phyloP scores from a whole-genome alignment of 2,329 filamentous ascomycete species.

The Aspergillus quadricinctus region DNA sequence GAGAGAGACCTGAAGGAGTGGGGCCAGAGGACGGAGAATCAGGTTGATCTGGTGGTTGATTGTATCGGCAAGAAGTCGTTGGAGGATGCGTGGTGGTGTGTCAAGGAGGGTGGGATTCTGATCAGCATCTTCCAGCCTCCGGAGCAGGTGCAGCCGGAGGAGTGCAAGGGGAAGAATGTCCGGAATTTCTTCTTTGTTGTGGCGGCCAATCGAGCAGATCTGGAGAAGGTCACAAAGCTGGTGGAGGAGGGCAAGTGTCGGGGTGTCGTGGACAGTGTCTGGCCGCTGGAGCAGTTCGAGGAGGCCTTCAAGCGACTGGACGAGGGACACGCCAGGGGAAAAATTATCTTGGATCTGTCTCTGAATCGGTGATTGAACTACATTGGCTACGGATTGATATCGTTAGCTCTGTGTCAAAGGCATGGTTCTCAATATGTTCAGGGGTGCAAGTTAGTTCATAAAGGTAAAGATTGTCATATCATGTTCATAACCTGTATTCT shows the following conservation, averaged over 20 bases:
- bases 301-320: slow-evolving; percentile 38
- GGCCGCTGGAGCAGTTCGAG: slow-evolving; percentile 36
- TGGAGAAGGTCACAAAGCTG: slow-evolving; percentile 36
- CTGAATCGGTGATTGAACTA: slow-evolving; percentile 4
- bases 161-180: slow-evolving; percentile 21
- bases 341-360: slow-evolving; percentile 37
- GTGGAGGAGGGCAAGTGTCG: slow-evolving; percentile 36
- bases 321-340: slow-evolving; percentile 40
- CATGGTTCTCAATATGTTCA: too few relatives aligned
- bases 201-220: slow-evolving; percentile 31
- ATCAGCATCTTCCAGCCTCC: slow-evolving; percentile 41
- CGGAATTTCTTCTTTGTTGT: slow-evolving; percentile 42
- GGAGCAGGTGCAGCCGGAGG: slow-evolving; percentile 25
- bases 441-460: too few relatives aligned
- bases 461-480: too few relatives aligned
- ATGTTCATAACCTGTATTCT: too few relatives aligned
- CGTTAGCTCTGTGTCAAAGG: too few relatives aligned
- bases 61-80: slow-evolving; percentile 40
- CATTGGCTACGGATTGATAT: neutral
- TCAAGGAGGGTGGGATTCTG: slow-evolving; percentile 34
- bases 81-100: slow-evolving; percentile 41
- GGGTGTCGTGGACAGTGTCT: slow-evolving; percentile 41
- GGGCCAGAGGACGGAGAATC: slow-evolving; percentile 21
- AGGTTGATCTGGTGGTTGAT: slow-evolving; percentile 45
- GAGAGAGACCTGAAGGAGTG: slow-evolving; percentile 20